Base-by-base conservation (phyloP, 129 eudicot genomes). In the Chrysanthemum seticuspe region DNA sequence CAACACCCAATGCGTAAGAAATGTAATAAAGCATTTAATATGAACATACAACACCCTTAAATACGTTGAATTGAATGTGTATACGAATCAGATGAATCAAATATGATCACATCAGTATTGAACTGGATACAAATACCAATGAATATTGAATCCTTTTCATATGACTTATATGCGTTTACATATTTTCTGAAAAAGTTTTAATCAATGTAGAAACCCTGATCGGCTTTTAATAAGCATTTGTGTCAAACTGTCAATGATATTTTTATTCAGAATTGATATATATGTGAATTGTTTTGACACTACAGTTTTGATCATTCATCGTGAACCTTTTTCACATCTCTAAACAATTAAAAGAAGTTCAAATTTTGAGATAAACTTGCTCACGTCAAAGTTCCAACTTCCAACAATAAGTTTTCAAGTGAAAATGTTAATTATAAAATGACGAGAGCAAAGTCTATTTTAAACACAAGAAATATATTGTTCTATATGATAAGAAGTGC, bases 1-100 rank as follows among this genome's bases (percentile, higher is more conserved):
- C 82, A 72, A 72, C 77, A 73, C 78, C 82, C 82, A 65, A 78
- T 78, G 77, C 82, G 78, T 78, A 78, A 45, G 74, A 78, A 55
- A 65, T 57, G 73, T 72, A 56, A 65, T 65, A 14, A 16, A 36
- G 82, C 82, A 78, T 78, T 78, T 72, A 78, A 55, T 72, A 78
- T 78, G 23, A 55, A 55, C 78, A 65, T 29, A 65, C 60, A 78
- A 29, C 78, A 78, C 73, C 62, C 25, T 65, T 65, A 48, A 65
- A 72, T 78, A 72, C 82, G 67, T 72, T 72, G 74, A 72, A 56
- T 31, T 47, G 44, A 10, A 65, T 56, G 53, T 49, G 12, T 71
- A 56, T 62, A 65, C 80, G 64, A 76, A 5, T 76, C 15, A 19
- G n/a, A 36, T 47, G 58, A n/a, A 57, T 72, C 76, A 72, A 57